Evolutionary conservation across 352 stramenopile genomes (phyloP), one percentile per base, ranked within the genome.

Genomic region (Elongisporangium undulatum): DNA sequence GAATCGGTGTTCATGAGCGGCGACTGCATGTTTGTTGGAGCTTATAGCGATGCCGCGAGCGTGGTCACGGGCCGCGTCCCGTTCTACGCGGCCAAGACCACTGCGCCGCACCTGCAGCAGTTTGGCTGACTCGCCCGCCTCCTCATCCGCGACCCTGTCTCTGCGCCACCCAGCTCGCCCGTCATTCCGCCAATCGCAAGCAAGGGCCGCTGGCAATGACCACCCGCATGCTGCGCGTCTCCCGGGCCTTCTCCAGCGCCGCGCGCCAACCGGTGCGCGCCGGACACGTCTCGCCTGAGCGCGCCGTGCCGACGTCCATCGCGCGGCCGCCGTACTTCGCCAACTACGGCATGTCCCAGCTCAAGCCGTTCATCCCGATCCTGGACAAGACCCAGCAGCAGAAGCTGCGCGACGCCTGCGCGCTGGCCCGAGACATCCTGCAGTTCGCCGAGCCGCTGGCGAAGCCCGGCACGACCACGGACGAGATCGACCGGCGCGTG

Each of bases 401-500:
- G 59, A 71, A 67, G 3, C 61, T 97, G 65, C 77, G 82, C 20
- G 74, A 72, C 22, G 82, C 89, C 16, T 94, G 89, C 45, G 68
- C 67, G 15, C 68, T 96, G 24, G 87, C 90, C 10, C 64, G 74
- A 45, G 87, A 97, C 49, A 82, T 97, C 41, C 79, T 93, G 20
- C 71, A 79, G 45, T 95, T 95, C 64, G 85, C 89, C 9, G 54
- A 74, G 49, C 69, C 75, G 54, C 73, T 95, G 51, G 83, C 95
- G 17, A 66, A 89, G 19, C 74, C 86, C 4, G 96, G 97, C 12
- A 69, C 85, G 7, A 96, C 89, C 10, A 98, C 96, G 1, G 95
- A 99, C 52, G 86, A 97, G 45, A 98, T 99, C 63, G 95, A 99
- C 67, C 66, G 75, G 49, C 67, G 89, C 7, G 87, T 98, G 45